A percentile compares a stretch with the other conserved stretches of the same genome.
Evolutionary conservation across 1,284 basidiomycete genomes (phyloP).

Genomic region (Naganishia sp.): DNA sequence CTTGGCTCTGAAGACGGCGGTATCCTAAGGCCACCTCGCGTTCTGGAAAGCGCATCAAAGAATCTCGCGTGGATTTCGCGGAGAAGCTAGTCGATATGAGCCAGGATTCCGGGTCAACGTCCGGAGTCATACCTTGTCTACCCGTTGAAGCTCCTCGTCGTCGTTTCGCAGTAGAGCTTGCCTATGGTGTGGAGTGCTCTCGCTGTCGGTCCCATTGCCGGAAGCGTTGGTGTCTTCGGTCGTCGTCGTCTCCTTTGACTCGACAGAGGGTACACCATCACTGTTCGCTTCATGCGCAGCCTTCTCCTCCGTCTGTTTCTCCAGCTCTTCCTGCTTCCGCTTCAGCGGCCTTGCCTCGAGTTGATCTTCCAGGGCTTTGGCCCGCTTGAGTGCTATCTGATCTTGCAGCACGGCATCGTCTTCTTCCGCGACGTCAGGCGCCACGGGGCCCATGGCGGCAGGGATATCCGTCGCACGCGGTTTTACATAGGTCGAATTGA

Average conservation of each 20-base stretch:
- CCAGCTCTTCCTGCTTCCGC: constrained; percentile 32
- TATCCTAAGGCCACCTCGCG: constrained; percentile 23
- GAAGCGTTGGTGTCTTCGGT: constrained; percentile 28
- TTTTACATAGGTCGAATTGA: constrained; percentile 83
- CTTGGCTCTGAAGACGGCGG: constrained; percentile 20
- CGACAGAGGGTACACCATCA: constrained; percentile 1
- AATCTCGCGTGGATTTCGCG: constrained; percentile 73
- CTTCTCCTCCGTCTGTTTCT: constrained; percentile 35
- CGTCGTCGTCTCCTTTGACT: constrained; percentile 28
- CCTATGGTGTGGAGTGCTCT: constrained; percentile 43
- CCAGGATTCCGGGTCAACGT: not conserved
- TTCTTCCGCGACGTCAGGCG: constrained; percentile 10
- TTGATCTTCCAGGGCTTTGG: constrained; percentile 16
- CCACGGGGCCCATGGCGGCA: not conserved
- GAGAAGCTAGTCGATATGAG: constrained; percentile 57
- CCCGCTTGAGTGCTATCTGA: constrained; percentile 18
- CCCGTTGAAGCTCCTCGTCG: constrained; percentile 78
- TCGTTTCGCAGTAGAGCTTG: constrained; percentile 83
- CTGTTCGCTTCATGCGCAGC: not conserved
- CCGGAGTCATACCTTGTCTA: constrained; percentile 63
- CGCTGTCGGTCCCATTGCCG: constrained; percentile 35
- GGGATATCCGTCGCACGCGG: constrained; percentile 32
- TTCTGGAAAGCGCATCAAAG: constrained; percentile 59
- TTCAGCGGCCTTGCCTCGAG: constrained; percentile 29
- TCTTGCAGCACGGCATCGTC: constrained; percentile 10